Evolutionary conservation across 2,329 filamentous ascomycete genomes (phyloP).

Genomic region (Botrytis fabae): DNA sequence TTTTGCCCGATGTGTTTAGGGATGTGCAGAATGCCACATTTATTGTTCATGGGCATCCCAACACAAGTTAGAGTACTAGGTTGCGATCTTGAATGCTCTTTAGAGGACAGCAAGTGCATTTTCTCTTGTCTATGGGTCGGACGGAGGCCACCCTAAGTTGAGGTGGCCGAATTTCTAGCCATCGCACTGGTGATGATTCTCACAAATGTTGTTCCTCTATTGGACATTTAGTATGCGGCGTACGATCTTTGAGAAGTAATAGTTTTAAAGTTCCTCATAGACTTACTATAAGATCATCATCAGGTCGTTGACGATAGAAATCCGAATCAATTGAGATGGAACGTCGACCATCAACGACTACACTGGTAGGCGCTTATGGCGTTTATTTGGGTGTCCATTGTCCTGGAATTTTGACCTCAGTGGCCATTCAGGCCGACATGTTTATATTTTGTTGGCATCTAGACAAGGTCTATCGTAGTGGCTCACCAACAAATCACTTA

Average conservation of each 20-base stretch:
- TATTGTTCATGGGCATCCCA: not conserved
- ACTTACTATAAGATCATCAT: rapidly evolving
- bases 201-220: not conserved
- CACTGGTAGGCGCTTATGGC: not conserved
- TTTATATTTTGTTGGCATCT: not conserved
- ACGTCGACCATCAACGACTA: too few species aligned
- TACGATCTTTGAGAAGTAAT: rapidly evolving
- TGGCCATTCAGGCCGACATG: not conserved
- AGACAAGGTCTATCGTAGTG: not conserved
- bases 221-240: not conserved
- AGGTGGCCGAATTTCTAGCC: not conserved
- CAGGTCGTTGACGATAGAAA: not conserved
- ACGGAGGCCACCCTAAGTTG: not conserved
- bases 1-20: too few species aligned
- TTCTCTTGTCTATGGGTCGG: not conserved
- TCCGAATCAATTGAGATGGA: rapidly evolving
- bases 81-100: not conserved
- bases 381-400: not conserved
- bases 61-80: not conserved
- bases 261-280: rapidly evolving
- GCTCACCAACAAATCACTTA: not conserved
- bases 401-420: not conserved
- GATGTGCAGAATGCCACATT: too few species aligned
- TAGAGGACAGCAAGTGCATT: not conserved
- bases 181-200: not conserved